Evolutionary conservation across 2,329 filamentous ascomycete species (phyloP).

Genomic region (Phyllosticta citriasiana): DNA sequence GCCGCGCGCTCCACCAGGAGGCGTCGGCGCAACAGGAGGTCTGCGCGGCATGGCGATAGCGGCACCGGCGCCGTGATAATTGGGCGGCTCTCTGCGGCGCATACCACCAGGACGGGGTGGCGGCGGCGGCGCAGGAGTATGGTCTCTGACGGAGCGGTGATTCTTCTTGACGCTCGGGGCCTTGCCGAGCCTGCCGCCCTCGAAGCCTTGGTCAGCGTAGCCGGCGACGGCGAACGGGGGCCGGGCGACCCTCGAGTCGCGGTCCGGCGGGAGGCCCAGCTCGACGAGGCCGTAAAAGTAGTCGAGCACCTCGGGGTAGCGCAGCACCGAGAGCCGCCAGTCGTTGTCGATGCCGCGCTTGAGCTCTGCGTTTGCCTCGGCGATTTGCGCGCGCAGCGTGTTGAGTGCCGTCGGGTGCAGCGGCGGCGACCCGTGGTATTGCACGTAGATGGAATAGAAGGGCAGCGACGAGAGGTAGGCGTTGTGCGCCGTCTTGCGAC

Average conservation of each 20-base stretch:
- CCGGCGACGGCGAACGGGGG: conserved; percentile 30
- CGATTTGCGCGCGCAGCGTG: conserved; percentile 43
- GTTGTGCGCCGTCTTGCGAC: conserved; percentile 31
- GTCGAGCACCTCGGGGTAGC: conserved; percentile 70
- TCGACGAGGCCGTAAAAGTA: conserved; percentile 68
- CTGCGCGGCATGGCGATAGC: conserved; percentile 18
- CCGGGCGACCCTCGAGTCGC: conserved; percentile 26
- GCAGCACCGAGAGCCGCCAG: conserved; percentile 64
- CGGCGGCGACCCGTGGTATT: conserved; percentile 35
- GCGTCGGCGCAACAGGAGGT: conserved; percentile 25
- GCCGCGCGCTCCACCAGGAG: conserved; percentile 15
- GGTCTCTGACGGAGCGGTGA: conserved; percentile 21
- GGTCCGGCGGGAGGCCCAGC: conserved; percentile 52
- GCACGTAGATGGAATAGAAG: conserved; percentile 37
- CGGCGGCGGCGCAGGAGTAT: conserved; percentile 15
- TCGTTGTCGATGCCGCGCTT: conserved; percentile 70
- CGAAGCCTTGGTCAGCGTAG: conserved; percentile 26
- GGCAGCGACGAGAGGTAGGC: conserved; percentile 35
- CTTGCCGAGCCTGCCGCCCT: conserved; percentile 17
- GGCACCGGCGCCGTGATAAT: conserved; percentile 14
- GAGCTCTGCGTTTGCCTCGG: conserved; percentile 53
- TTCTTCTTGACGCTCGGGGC: conserved; percentile 19
- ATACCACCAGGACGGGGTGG: background rate
- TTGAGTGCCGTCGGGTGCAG: conserved; percentile 31
- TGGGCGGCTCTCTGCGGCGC: conserved; percentile 12